A percentile compares a stretch with the other conserved stretches of the same genome.
These are phyloP conservation scores for Trichosanthes truncata DNA, from an alignment of 306 rosid species.

Conservation along the genomic window DNA sequence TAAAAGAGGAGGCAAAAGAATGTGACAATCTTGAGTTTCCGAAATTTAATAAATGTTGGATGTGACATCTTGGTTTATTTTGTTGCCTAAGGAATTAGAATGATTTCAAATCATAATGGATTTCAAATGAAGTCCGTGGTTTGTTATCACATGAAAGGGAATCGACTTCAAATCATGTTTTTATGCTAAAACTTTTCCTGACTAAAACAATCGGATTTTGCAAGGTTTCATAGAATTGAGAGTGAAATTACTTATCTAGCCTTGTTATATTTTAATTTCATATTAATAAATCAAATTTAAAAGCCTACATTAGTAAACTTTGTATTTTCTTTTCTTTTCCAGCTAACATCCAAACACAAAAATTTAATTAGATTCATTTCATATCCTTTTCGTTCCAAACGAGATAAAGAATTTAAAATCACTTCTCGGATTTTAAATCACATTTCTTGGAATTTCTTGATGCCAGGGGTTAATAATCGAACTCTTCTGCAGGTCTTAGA, in stretches of 20 bases:
- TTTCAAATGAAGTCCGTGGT: background rate
- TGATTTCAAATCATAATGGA: no score
- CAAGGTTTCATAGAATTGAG: background rate
- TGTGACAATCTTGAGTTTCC: background rate
- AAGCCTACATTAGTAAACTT: background rate
- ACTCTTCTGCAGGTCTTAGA: slow-evolving; percentile 57
- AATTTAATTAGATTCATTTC: background rate
- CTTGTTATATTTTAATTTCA: background rate
- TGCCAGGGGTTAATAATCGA: background rate
- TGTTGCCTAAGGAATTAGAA: no score
- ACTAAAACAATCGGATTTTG: background rate
- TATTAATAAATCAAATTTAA: background rate
- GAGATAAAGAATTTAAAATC: background rate
- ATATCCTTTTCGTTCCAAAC: background rate
- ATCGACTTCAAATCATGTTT: background rate
- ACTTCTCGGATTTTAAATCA: background rate
- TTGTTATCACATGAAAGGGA: background rate
- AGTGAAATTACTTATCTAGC: background rate
- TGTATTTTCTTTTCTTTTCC: background rate
- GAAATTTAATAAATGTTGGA: background rate
- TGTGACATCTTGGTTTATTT: background rate
- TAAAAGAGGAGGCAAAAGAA: background rate
- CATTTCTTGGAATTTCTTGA: background rate
- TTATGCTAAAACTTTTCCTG: background rate
- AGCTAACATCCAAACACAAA: background rate